A percentile compares a stretch with the other conserved stretches of the same genome.
Evolutionary conservation across 1,284 basidiomycete genomes (phyloP).

Genomic region (Schizophyllum amplum): DNA sequence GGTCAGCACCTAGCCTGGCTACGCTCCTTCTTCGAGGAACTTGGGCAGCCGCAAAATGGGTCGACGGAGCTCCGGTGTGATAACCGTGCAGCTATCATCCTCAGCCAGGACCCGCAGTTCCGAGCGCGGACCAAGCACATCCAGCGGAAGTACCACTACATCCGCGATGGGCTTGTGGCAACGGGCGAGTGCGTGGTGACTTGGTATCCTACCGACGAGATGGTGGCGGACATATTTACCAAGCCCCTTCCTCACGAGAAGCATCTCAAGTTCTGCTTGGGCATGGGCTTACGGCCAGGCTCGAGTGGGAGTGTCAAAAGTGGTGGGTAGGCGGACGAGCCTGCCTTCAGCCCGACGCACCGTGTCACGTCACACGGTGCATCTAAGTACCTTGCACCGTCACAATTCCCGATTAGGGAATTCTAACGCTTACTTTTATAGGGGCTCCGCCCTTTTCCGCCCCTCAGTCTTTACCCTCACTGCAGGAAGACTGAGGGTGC

Average conservation of each 20-base stretch:
- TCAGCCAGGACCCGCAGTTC: constrained; percentile 13
- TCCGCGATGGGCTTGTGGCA: constrained; percentile 19
- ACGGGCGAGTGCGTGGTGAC: constrained; percentile 13
- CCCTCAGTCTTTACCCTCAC: too few relatives aligned
- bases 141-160: constrained; percentile 19
- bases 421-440: too few relatives aligned
- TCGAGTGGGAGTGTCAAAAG: too few relatives aligned
- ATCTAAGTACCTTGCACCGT: too few relatives aligned
- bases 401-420: too few relatives aligned
- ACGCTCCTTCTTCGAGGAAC: constrained; percentile 15
- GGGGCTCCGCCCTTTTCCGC: too few relatives aligned
- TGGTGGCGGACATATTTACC: constrained; percentile 21
- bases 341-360: too few relatives aligned
- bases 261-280: constrained; percentile 17
- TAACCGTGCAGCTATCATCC: constrained; percentile 17
- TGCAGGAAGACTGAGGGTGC: too few relatives aligned
- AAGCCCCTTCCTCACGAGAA: constrained; percentile 14
- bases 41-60: constrained; percentile 18
- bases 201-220: constrained; percentile 16
- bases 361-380: too few relatives aligned
- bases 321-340: too few relatives aligned
- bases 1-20: constrained; percentile 20
- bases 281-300: constrained; percentile 18
- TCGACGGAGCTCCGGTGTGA: constrained; percentile 15
- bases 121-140: constrained; percentile 18